Conservation (phyloP, 768 basidiomycete genomes). For the Serendipita vermifera region DNA sequence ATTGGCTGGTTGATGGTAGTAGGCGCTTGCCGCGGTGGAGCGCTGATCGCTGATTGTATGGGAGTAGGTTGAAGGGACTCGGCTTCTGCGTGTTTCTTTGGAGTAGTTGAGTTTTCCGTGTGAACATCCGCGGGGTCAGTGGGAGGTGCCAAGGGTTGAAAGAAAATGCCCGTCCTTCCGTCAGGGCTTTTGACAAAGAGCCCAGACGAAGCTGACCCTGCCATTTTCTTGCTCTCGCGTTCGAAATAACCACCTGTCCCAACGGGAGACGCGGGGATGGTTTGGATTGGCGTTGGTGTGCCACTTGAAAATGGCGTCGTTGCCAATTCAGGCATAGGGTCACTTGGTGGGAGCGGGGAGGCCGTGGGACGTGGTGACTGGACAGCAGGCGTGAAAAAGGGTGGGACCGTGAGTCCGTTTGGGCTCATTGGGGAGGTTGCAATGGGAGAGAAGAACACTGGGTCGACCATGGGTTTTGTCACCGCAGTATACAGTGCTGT, state of each 20-base stretch:
- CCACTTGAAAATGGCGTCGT: slow-evolving; percentile 2
- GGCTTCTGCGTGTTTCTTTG: too few species aligned
- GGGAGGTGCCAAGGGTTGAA: slow-evolving; percentile 60
- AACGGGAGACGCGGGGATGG: slow-evolving; percentile 11
- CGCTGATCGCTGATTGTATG: too few species aligned
- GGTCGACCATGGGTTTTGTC: slow-evolving; percentile 75
- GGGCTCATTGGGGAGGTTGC: slow-evolving; percentile 82
- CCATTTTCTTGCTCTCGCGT: slow-evolving; percentile 34
- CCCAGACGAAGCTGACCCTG: slow-evolving; percentile 68
- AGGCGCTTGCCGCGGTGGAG: too few species aligned
- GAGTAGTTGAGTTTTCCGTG: too few species aligned
- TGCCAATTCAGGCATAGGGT: slow-evolving; percentile 3
- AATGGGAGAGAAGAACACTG: slow-evolving; percentile 75
- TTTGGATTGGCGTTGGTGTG: slow-evolving; percentile 12
- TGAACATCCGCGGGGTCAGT: too few species aligned
- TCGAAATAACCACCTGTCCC: neutral
- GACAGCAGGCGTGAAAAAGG: slow-evolving; percentile 28
- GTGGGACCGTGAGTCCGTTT: slow-evolving; percentile 29
- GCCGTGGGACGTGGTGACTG: slow-evolving; percentile 17
- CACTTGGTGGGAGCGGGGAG: slow-evolving; percentile 33
- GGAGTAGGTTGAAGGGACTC: too few species aligned
- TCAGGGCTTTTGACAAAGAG: slow-evolving; percentile 86
- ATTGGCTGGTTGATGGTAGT: too few species aligned
- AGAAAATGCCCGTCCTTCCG: slow-evolving; percentile 91
- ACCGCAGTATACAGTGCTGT: slow-evolving; percentile 87